Percentiles rank a stretch among this genome's conserved stretches.
Conservation (phyloP, 208 protist genomes). For the Angomonas ambiguus region DNA sequence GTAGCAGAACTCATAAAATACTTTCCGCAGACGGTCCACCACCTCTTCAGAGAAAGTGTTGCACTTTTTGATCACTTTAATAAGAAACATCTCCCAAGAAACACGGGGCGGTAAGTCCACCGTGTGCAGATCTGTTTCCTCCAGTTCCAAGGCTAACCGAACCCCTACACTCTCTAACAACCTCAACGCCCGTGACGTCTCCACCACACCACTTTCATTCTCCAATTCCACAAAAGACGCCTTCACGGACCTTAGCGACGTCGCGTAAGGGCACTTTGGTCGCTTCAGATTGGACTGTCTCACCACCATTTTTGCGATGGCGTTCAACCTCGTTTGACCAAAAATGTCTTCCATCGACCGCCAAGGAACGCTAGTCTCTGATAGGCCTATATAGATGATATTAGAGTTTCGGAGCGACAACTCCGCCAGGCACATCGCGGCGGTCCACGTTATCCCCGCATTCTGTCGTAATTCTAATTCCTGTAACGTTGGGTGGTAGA, state of each 20-base stretch:
- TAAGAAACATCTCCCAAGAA: background rate
- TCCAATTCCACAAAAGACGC: background rate
- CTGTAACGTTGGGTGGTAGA: conserved; percentile 48
- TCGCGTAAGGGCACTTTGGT: background rate
- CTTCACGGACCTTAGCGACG: background rate
- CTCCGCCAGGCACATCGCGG: conserved; percentile 64
- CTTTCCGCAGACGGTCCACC: conserved; percentile 1
- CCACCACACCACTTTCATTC: background rate
- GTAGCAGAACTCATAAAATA: conserved; percentile 72
- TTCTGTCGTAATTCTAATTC: conserved; percentile 60
- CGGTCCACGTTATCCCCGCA: conserved; percentile 70
- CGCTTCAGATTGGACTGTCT: conserved; percentile 9
- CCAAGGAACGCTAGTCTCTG: conserved; percentile 25
- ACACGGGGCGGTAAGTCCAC: background rate
- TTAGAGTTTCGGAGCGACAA: conserved; percentile 39
- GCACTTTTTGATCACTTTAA: background rate
- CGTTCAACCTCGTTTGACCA: conserved; percentile 49
- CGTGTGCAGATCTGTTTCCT: background rate
- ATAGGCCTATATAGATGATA: conserved; percentile 55
- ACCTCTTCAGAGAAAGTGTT: background rate
- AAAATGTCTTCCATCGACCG: conserved; percentile 42
- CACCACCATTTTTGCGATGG: conserved; percentile 26
- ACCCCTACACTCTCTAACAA: background rate
- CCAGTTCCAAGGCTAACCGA: background rate
- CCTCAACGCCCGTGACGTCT: background rate